Evolutionary conservation across 257 asterid species (phyloP), one percentile per base, ranked within the genome.

Genomic region (Nicotiana noctiflora): DNA sequence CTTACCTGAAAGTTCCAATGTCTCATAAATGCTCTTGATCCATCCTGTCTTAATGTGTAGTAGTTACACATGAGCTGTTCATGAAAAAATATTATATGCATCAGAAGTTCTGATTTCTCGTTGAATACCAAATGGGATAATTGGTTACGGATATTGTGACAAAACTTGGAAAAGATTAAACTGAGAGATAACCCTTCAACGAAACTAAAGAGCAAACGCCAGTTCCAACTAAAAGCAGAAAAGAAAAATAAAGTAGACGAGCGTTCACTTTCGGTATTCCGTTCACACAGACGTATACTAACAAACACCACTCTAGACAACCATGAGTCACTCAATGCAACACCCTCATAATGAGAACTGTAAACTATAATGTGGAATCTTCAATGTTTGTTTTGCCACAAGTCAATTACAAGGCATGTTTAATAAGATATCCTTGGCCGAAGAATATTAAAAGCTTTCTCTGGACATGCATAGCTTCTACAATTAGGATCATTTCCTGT

Each of bases 31-130:
- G 97, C 88, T 66, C 91, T 86, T 23, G 99, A 96, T 79, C 99
- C 98, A 4, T 96, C 99, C 86, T 92, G 98, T 89, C 99, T 90
- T 79, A 96, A 53, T 25, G 99, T 92, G 90, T 96, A 96, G 84
- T 90, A 84, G 89, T 96, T 94, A 92, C 99, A 94, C 97, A 96
- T 94, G 63, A 96, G 91, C 98, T 95, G 94, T 31, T 55, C 53
- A 81, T 40, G 34, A 76, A 51, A 15, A 76, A 40, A 15, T 21
- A 57, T 40, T 3, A 14, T 8, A 49, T 51, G 17, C 17, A 29
- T 81, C 68, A 83, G 44, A 63, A 19, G 27, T 25, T 29, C 2
- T 11, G 63, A 11, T 72, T 37, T 77, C 57, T n/a, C 2, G n/a
- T 67, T 67, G 76, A 67, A 67, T 67, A 67, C 31, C 68, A 57